Percentiles rank a stretch among this genome's conserved stretches.
Evolutionary conservation across 164 flowering plant genomes (phyloP).

Genomic region (Piper longum): DNA sequence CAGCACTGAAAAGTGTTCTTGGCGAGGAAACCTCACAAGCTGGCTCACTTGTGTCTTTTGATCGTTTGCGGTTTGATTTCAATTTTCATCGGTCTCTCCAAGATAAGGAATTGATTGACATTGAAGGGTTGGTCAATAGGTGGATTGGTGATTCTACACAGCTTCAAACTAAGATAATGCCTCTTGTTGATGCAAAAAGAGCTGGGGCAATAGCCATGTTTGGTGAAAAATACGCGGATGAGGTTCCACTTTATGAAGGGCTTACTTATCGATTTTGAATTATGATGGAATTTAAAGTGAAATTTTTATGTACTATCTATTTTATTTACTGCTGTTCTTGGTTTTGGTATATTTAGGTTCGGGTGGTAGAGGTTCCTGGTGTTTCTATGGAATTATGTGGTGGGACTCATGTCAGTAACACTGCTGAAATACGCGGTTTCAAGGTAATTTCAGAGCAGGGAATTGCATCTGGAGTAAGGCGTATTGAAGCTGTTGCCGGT

Average conservation of each 20-base stretch:
- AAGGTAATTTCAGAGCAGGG: conserved; percentile 91
- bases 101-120: conserved; percentile 53
- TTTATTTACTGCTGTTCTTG: background rate
- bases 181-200: conserved; percentile 63
- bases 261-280: background rate
- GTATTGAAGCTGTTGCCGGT: conserved; percentile 91
- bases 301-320: background rate
- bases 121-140: conserved; percentile 59
- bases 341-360: conserved; percentile 36
- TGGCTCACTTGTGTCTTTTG: conserved; percentile 91
- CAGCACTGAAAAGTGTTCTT: conserved; percentile 75
- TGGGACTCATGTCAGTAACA: conserved; percentile 85
- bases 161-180: conserved; percentile 81
- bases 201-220: conserved; percentile 99
- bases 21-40: conserved; percentile 95
- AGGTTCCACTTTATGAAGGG: conserved; percentile 28
- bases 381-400: conserved; percentile 98
- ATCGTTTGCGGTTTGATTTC: conserved; percentile 93
- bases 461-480: conserved; percentile 82
- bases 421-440: conserved; percentile 83
- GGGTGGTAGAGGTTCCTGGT: conserved; percentile 95
- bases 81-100: conserved; percentile 68
- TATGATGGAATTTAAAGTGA: background rate
- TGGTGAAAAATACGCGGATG: conserved; percentile 91
- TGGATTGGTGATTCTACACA: conserved; percentile 75